A percentile compares a stretch with the other conserved stretches of the same genome.
Evolutionary conservation across 1,139 yeast genomes (phyloP).

Genomic region (Saccharomyces pastorianus): DNA sequence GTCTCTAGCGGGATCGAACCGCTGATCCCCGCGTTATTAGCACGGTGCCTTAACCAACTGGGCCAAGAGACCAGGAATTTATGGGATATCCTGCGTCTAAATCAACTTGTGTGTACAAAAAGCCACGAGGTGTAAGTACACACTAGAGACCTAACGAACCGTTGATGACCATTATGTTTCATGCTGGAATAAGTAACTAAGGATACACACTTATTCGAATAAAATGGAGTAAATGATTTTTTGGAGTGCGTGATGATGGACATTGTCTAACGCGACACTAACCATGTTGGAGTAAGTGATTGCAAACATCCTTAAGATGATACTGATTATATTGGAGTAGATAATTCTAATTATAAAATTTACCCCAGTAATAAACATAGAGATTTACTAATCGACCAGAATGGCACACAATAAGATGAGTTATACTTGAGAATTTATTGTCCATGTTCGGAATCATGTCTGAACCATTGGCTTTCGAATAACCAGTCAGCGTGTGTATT

Average conservation of each 20-base stretch:
- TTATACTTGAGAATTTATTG: neutral
- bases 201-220: too few species aligned
- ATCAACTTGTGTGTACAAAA: neutral
- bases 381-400: neutral
- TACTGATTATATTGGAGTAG: too few species aligned
- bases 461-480: too few species aligned
- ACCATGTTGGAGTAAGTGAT: too few species aligned
- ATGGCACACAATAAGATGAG: neutral
- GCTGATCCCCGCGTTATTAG: neutral
- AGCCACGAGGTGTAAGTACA: neutral
- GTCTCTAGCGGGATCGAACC: constrained; percentile 9
- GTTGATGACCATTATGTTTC: neutral
- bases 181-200: too few species aligned
- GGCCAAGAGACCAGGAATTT: constrained; percentile 6
- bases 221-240: too few species aligned
- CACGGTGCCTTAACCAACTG: constrained; percentile 9
- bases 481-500: neutral
- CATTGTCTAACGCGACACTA: neutral
- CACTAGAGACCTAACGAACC: neutral
- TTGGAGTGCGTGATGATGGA: neutral
- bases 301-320: too few species aligned
- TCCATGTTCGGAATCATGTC: neutral
- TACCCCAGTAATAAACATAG: neutral
- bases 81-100: neutral
- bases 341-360: too few species aligned